Base-by-base conservation (phyloP, 176 grass and related monocot genomes). In the Dendrocalamus sinicus region DNA sequence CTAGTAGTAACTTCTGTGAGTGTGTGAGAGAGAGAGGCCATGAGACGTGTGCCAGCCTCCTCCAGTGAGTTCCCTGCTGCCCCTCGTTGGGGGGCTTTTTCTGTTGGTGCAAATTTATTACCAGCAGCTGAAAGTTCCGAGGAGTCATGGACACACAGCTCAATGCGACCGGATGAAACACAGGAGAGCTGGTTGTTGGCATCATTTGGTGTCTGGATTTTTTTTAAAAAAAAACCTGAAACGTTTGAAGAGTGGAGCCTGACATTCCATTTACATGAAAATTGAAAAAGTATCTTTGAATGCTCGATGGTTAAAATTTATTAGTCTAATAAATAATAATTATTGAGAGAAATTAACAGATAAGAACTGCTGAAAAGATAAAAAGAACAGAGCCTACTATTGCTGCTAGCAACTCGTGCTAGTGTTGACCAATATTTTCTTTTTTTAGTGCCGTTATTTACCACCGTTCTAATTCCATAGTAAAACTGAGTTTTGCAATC, bases 81-180 rank as follows among this genome's bases (percentile, higher is more conserved):
- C n/a, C 30, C 37, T 73, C 39, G 51, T 72, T 79, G 74, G 79
- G 47, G 12, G 40, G 14, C 26, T 16, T 41, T 73, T 83, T 83
- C 68, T 41, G 79, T 54, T 73, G 50, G 26, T 54, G 50, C 30
- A 84, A 83, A 87, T 60, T 83, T 79, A 83, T 68, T 73, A 65
- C 16, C 32, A 16, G 51, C 48, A 84, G 84, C 74, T 79, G 41
- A 83, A 87, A 87, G 80, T 87, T 90, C 67, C 89, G 46, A 90
- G 20, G 83, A 44, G 62, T 12, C 26, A 57, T 79, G 59, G 7
- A 59, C 84, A 58, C 84, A 41, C 89, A 68, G 73, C 79, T 87
- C 89, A 3, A 79, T 75, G 83, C 46, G 32, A 15, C 76, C 81
- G 61, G 70, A 50, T 67, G 22, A 22, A 63, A 51, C 75, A 15